Evolutionary conservation across 305 asterid species (phyloP).

Genomic region (Fraxinus sp.): DNA sequence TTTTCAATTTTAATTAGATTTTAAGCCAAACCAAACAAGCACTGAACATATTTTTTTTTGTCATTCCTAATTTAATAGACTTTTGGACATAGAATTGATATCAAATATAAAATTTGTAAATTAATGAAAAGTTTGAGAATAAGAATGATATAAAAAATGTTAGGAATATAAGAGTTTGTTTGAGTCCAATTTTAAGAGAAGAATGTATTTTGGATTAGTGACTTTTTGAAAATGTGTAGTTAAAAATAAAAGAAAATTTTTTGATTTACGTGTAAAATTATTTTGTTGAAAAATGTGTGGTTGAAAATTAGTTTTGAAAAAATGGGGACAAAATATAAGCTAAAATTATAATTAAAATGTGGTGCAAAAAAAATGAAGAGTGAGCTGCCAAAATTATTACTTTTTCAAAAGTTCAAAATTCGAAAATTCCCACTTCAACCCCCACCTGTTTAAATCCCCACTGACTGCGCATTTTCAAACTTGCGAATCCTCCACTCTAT

Average conservation of each 20-base stretch:
- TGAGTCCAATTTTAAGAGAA: too few relatives aligned
- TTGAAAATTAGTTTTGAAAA: too few relatives aligned
- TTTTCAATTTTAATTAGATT: too few relatives aligned
- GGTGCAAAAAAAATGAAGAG: not conserved
- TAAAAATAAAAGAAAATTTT: too few relatives aligned
- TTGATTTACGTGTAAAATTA: too few relatives aligned
- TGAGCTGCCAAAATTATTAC: not conserved
- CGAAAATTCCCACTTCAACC: slow-evolving; percentile 20
- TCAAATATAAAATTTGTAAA: not conserved
- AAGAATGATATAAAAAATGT: not conserved
- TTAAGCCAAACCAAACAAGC: too few relatives aligned
- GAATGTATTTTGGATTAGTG: too few relatives aligned
- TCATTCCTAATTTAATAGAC: not conserved
- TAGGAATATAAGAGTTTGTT: too few relatives aligned
- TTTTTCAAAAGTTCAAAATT: slow-evolving; percentile 15
- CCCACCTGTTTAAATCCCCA: slow-evolving; percentile 7
- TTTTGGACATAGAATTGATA: not conserved
- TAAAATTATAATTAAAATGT: not conserved
- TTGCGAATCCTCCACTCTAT: slow-evolving; percentile 1
- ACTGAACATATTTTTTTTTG: not conserved
- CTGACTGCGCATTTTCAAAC: slow-evolving; percentile 9
- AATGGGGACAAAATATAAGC: too few relatives aligned
- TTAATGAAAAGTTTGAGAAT: not conserved
- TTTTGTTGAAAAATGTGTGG: too few relatives aligned
- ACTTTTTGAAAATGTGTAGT: too few relatives aligned